These are phyloP conservation scores for Cryphonectria naterciae DNA, from an alignment of 2,329 filamentous ascomycete species.

Conservation along the genomic window DNA sequence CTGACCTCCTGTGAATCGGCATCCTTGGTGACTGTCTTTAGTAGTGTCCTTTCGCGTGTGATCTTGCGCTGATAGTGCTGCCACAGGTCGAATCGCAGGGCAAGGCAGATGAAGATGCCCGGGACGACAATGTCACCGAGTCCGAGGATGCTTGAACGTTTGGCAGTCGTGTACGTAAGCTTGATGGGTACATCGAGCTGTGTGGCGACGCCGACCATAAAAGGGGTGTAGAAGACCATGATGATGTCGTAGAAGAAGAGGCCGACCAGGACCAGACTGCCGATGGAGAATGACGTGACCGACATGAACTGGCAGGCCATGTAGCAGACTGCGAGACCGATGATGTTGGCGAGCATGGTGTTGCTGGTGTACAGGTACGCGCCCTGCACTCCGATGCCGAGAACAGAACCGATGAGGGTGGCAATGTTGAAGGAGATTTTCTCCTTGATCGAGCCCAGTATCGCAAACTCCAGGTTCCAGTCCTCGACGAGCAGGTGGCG, in stretches of 20 bases:
- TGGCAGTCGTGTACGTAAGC: conserved; percentile 72
- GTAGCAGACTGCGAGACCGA: conserved; percentile 88
- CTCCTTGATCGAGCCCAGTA: conserved; percentile 56
- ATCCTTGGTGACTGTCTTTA: conserved; percentile 38
- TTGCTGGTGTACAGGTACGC: conserved; percentile 69
- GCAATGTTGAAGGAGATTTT: conserved; percentile 59
- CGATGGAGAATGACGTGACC: conserved; percentile 84
- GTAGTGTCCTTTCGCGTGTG: conserved; percentile 47
- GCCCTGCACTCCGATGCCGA: conserved; percentile 59
- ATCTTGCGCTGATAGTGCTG: conserved; percentile 76
- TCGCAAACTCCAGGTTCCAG: conserved; percentile 53
- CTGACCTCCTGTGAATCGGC: conserved; percentile 38
- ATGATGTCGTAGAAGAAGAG: conserved; percentile 96
- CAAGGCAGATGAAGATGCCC: conserved; percentile 85
- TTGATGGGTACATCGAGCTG: conserved; percentile 92
- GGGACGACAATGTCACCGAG: conserved; percentile 94
- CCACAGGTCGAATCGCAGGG: conserved; percentile 89
- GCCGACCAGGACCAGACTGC: conserved; percentile 74
- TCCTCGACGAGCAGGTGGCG: conserved; percentile 55
- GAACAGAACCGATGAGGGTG: conserved; percentile 58
- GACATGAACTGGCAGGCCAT: conserved; percentile 81
- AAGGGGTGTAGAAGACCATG: conserved; percentile 86
- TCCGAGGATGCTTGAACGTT: conserved; percentile 76
- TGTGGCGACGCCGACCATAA: conserved; percentile 87
- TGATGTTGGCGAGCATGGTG: conserved; percentile 73